Conservation (phyloP, 1,284 basidiomycete species). For the Pascua sp. region DNA sequence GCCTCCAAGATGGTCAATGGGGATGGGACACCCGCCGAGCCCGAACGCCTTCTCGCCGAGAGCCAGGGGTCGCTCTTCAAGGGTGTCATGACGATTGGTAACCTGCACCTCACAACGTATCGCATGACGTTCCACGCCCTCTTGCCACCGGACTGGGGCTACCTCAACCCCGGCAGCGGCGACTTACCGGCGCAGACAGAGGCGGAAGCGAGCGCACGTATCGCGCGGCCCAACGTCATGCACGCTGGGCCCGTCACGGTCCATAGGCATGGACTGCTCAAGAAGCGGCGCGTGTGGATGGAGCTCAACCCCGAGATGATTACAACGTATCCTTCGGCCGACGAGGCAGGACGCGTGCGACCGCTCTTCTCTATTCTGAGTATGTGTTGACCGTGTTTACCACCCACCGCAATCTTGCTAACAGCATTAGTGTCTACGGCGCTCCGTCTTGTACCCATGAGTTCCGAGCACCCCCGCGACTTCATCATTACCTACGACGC, state of each 20-base stretch:
- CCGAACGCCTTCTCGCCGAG: slow-evolving; percentile 58
- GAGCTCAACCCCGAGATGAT: slow-evolving; percentile 62
- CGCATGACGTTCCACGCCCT: slow-evolving; percentile 64
- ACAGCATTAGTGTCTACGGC: slow-evolving; percentile 20
- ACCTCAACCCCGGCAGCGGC: background rate
- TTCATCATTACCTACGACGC: slow-evolving; percentile 51
- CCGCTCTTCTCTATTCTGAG: slow-evolving; percentile 58
- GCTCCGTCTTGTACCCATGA: slow-evolving; percentile 53
- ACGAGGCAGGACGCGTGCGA: slow-evolving; percentile 57
- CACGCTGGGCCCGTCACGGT: slow-evolving; percentile 58
- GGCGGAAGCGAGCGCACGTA: slow-evolving; percentile 9
- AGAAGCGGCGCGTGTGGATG: slow-evolving; percentile 60
- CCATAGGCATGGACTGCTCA: slow-evolving; percentile 51
- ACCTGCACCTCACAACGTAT: slow-evolving; percentile 64
- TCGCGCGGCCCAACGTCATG: slow-evolving; percentile 44
- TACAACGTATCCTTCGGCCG: slow-evolving; percentile 58
- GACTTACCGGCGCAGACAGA: slow-evolving; percentile 32
- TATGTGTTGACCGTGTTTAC: slow-evolving; percentile 42
- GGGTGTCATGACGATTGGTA: slow-evolving; percentile 59
- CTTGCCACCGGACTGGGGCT: slow-evolving; percentile 52
- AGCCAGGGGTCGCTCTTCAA: slow-evolving; percentile 53
- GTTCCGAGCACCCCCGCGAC: slow-evolving; percentile 53
- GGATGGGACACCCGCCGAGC: slow-evolving; percentile 48
- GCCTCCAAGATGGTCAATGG: slow-evolving; percentile 54
- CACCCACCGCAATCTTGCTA: background rate